phyloP scores from a whole-genome alignment of 2,329 filamentous ascomycete genomes.

The Lasiodiplodia theobromae region DNA sequence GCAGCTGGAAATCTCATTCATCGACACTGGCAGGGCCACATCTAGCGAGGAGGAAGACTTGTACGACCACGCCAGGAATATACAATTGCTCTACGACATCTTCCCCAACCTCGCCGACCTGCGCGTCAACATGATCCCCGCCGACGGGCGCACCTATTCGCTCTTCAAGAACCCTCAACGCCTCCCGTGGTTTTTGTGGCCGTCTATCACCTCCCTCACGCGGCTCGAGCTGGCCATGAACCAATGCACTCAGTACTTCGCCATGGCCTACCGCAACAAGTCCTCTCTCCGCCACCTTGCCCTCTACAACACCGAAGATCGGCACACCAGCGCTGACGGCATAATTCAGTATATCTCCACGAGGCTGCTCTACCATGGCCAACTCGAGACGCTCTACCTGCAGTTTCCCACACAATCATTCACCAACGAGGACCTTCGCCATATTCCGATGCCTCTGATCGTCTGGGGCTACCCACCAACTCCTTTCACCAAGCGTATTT shows the following conservation, averaged over 20 bases:
- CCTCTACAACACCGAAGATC: background rate
- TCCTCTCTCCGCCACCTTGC: background rate
- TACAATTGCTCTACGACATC: background rate
- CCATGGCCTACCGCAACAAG: too few relatives aligned
- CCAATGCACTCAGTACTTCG: too few relatives aligned
- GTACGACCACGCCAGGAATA: too few relatives aligned
- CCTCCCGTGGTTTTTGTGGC: too few relatives aligned
- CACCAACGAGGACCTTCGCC: background rate
- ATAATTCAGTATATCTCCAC: background rate
- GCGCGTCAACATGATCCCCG: background rate
- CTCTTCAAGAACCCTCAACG: background rate
- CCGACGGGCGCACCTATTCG: background rate
- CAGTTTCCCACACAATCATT: background rate
- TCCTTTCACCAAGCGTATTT: background rate
- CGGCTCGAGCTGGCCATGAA: too few relatives aligned
- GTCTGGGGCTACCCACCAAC: too few relatives aligned
- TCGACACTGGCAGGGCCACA: too few relatives aligned
- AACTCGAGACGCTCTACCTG: background rate
- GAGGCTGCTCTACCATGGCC: background rate
- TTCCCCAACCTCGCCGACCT: background rate
- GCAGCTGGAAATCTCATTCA: background rate
- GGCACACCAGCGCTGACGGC: too few relatives aligned
- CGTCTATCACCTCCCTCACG: too few relatives aligned
- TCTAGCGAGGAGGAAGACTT: too few relatives aligned
- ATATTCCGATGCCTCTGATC: background rate